Percentiles rank a stretch among this genome's conserved stretches.
These are phyloP conservation scores for Phytophthora litchii DNA, from an alignment of 352 stramenopile genomes.

Conservation along the genomic window DNA sequence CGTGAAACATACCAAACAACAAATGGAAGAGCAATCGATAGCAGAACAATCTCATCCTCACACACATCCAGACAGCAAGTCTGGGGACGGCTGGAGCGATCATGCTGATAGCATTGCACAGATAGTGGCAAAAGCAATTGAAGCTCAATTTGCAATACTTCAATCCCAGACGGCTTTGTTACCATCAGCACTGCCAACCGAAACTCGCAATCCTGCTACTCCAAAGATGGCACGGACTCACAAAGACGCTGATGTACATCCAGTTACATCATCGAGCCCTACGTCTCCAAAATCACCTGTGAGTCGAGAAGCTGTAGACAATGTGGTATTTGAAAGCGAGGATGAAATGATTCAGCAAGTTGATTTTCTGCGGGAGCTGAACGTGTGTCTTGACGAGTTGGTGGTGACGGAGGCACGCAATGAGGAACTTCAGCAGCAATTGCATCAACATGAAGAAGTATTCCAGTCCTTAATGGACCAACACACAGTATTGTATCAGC, in stretches of 20 bases:
- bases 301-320: slow-evolving; percentile 16
- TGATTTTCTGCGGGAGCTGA: slow-evolving; percentile 68
- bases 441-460: slow-evolving; percentile 58
- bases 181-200: background rate
- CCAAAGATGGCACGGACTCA: background rate
- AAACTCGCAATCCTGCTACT: background rate
- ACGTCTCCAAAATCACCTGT: slow-evolving; percentile 12
- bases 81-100: slow-evolving; percentile 11
- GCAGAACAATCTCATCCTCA: slow-evolving; percentile 6
- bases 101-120: slow-evolving; percentile 46
- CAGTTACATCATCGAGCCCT: background rate
- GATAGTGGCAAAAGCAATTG: slow-evolving; percentile 46
- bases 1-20: slow-evolving; percentile 2
- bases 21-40: background rate
- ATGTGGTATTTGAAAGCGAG: slow-evolving; percentile 57
- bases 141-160: slow-evolving; percentile 44
- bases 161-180: slow-evolving; percentile 22
- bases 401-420: slow-evolving; percentile 55
- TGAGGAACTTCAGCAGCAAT: slow-evolving; percentile 44
- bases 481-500: slow-evolving; percentile 73
- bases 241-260: background rate
- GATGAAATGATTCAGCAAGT: slow-evolving; percentile 62
- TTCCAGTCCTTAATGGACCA: slow-evolving; percentile 73
- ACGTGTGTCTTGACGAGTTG: slow-evolving; percentile 72
- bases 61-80: background rate